Percentiles rank a stretch among this genome's conserved stretches.
Conservation (phyloP, 495 filamentous ascomycete genomes). For the Chaetomium tenue region DNA sequence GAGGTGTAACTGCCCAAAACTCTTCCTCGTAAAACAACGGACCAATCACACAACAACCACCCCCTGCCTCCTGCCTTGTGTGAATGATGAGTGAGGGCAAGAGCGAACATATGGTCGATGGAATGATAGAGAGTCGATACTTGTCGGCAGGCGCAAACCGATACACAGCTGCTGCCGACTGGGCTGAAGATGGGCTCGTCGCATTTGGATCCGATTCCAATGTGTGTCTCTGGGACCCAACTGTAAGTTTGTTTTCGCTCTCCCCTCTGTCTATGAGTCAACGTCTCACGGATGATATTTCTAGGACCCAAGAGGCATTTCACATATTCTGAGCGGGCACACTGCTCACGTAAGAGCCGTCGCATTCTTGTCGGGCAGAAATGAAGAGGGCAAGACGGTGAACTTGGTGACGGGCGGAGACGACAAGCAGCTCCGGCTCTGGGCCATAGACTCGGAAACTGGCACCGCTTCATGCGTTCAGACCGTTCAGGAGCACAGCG, state of each 20-base stretch:
- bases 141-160: slow-evolving; percentile 87
- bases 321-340: slow-evolving; percentile 73
- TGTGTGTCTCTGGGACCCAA: slow-evolving; percentile 83
- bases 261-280: background rate
- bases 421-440: slow-evolving; percentile 75
- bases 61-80: background rate
- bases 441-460: slow-evolving; percentile 48
- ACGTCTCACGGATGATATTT: background rate
- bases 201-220: slow-evolving; percentile 89
- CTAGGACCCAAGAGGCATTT: slow-evolving; percentile 61
- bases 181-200: slow-evolving; percentile 71
- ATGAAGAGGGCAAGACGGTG: slow-evolving; percentile 44
- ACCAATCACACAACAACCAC: slow-evolving; percentile 10
- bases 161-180: slow-evolving; percentile 86
- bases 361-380: slow-evolving; percentile 62
- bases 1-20: background rate
- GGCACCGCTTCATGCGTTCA: slow-evolving; percentile 43
- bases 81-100: slow-evolving; percentile 13
- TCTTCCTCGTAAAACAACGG: background rate
- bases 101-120: slow-evolving; percentile 25
- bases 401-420: slow-evolving; percentile 77
- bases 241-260: slow-evolving; percentile 57
- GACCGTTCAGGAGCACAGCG: slow-evolving; percentile 61
- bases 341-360: slow-evolving; percentile 78
- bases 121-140: slow-evolving; percentile 50